Base-by-base conservation (phyloP, 805 yeast genomes). In the Cyberlindnera mississippiensis region DNA sequence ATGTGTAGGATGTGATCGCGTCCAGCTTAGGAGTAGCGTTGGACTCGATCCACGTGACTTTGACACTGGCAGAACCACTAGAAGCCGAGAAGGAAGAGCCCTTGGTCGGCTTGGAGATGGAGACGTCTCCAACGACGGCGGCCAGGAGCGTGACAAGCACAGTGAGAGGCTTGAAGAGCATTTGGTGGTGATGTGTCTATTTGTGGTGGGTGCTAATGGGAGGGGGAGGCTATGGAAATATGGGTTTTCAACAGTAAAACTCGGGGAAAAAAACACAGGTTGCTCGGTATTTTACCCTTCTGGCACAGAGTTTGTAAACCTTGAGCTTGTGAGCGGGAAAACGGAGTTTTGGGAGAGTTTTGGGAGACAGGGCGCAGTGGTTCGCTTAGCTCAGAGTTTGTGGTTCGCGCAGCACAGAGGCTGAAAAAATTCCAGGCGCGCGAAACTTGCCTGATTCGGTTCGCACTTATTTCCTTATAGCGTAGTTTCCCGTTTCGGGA, bases 31-130 rank as follows among this genome's bases (percentile, higher is more conserved):
- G 85, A 4, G 54, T 50, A 6, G 63, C 53, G 37, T 74, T 80
- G 48, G 74, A 75, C 46, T 79, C 82, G 18, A 69, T 59, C 82
- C 95, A 89, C 16, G 53, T 35, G 28, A 70, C 18, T 1, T 55
- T 49, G 9, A 70, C 59, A 3, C 51, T 37, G 2, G 54, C 67
- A 2, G 50, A 33, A 15, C 60, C 62, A 13, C 57, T 56, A 5
- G 49, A 10, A 8, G 41, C 60, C 5, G 46, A 35, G 30, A 22
- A 58, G 3, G 52, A 35, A 16, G 48, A 37, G 14, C 52, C 57
- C n/a, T 37, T 15, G 4, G 31, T 19, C 5, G 64, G 66, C 29
- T 48, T 52, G 4, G 63, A 52, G 29, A 60, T 47, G 17, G 64
- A 55, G 4, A 61, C 61, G 41, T 61, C 65, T 27, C 48, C 51